A percentile compares a stretch with the other conserved stretches of the same genome.
Conservation (phyloP, 352 stramenopile species). For the Phytophthora aleatoria region DNA sequence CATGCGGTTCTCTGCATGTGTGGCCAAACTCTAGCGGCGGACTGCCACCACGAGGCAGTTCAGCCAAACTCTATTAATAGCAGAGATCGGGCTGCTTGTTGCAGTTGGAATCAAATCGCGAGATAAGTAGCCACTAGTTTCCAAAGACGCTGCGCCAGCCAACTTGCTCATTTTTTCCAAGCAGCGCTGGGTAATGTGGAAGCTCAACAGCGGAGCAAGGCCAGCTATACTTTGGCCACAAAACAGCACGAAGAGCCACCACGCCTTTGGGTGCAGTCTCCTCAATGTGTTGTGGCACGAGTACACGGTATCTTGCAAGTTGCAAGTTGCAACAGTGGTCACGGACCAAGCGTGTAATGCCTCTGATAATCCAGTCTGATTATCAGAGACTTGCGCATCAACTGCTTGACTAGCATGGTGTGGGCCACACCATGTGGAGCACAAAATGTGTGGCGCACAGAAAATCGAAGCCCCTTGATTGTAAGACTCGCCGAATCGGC, state of each 20-base stretch:
- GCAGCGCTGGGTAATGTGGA: neutral
- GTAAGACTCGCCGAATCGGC: neutral
- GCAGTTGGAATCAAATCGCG: conserved; percentile 32
- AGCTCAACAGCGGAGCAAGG: neutral
- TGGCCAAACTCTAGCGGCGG: too few relatives aligned
- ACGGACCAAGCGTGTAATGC: neutral
- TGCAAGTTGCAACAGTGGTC: neutral
- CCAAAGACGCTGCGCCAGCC: conserved; percentile 26
- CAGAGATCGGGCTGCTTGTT: conserved; percentile 24
- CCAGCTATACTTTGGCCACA: neutral
- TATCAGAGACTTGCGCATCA: conserved; percentile 2
- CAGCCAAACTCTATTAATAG: neutral
- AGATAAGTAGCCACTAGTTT: conserved; percentile 27
- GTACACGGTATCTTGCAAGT: conserved; percentile 11
- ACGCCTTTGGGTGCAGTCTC: conserved; percentile 8
- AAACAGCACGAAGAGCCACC: neutral
- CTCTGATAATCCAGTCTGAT: neutral
- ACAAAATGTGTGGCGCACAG: neutral
- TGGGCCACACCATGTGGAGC: too few relatives aligned
- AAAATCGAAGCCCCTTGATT: conserved; percentile 28
- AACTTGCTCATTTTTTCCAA: conserved; percentile 24
- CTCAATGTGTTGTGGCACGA: conserved; percentile 5
- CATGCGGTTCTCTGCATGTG: neutral
- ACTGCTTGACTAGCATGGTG: conserved; percentile 17
- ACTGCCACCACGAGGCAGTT: too few relatives aligned